These are phyloP conservation scores for Aaosphaeria arxii DNA, from an alignment of 2,329 filamentous ascomycete species.

Conservation along the genomic window DNA sequence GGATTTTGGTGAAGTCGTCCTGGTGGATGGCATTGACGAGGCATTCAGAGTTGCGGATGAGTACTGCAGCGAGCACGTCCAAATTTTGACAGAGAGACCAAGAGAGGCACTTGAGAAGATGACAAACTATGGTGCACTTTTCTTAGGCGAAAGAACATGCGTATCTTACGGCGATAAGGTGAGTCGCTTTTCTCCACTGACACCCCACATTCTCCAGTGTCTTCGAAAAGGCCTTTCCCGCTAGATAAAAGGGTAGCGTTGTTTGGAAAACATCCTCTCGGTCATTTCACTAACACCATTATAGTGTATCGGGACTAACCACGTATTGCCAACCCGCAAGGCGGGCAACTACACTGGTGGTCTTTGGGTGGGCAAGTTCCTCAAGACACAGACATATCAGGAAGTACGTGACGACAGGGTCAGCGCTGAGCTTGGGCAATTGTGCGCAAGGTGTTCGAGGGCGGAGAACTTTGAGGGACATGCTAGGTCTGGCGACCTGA, in stretches of 20 bases:
- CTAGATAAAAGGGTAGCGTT: too few relatives aligned
- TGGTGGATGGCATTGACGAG: background rate
- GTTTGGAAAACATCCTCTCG: too few relatives aligned
- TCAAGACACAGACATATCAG: background rate
- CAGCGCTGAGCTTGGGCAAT: background rate
- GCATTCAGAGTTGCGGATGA: background rate
- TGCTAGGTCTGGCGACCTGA: background rate
- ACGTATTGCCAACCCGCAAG: background rate
- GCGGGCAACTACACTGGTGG: background rate
- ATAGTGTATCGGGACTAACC: background rate
- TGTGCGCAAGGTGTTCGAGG: background rate
- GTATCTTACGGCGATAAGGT: slow-evolving; percentile 1
- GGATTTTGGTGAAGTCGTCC: background rate
- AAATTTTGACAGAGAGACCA: background rate
- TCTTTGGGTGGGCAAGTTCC: background rate
- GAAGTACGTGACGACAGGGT: background rate
- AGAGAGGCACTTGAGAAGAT: background rate
- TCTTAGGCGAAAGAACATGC: background rate
- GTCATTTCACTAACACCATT: background rate
- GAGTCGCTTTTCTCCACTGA: background rate
- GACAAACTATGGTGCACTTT: background rate
- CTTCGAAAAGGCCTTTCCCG: too few relatives aligned
- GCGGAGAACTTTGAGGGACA: background rate
- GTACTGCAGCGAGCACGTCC: background rate
- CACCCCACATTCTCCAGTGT: too few relatives aligned